Conservation (phyloP, 495 filamentous ascomycete genomes). For the Podospora appendiculata region DNA sequence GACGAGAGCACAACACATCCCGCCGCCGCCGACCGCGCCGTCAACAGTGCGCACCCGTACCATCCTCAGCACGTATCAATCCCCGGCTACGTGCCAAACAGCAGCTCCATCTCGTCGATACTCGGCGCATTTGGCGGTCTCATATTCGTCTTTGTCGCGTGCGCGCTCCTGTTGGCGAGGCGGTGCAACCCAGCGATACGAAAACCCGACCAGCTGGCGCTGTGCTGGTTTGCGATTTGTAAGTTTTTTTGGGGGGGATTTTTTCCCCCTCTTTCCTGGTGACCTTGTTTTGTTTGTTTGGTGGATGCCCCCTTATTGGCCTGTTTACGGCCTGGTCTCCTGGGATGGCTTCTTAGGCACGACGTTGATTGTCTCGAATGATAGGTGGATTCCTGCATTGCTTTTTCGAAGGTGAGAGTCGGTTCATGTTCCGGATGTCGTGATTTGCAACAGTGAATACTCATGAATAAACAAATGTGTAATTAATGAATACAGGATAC, state of each 20-base stretch:
- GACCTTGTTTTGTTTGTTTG: too few relatives aligned
- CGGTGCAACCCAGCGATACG: conserved; percentile 30
- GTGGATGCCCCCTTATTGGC: too few relatives aligned
- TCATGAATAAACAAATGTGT: too few relatives aligned
- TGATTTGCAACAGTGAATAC: too few relatives aligned
- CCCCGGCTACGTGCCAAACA: conserved; percentile 49
- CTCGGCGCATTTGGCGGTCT: conserved; percentile 36
- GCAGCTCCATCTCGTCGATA: conserved; percentile 37
- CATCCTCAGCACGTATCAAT: conserved; percentile 59
- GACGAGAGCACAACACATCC: too few relatives aligned
- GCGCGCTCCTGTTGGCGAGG: conserved; percentile 30
- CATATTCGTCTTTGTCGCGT: conserved; percentile 36
- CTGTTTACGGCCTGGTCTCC: too few relatives aligned
- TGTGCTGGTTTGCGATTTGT: conserved; percentile 56
- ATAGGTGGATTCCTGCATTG: conserved; percentile 57
- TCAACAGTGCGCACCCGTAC: conserved; percentile 50
- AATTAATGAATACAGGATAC: conserved; percentile 63
- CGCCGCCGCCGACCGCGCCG: too few relatives aligned
- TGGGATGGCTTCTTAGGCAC: too few relatives aligned
- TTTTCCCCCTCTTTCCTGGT: neutral
- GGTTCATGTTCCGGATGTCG: too few relatives aligned
- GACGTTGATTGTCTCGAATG: neutral
- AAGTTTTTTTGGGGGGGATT: conserved; percentile 10
- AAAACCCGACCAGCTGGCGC: conserved; percentile 33
- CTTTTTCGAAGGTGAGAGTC: conserved; percentile 62